Evolutionary conservation across 164 flowering plant species (phyloP).

Genomic region (Stephania yunnanensis): DNA sequence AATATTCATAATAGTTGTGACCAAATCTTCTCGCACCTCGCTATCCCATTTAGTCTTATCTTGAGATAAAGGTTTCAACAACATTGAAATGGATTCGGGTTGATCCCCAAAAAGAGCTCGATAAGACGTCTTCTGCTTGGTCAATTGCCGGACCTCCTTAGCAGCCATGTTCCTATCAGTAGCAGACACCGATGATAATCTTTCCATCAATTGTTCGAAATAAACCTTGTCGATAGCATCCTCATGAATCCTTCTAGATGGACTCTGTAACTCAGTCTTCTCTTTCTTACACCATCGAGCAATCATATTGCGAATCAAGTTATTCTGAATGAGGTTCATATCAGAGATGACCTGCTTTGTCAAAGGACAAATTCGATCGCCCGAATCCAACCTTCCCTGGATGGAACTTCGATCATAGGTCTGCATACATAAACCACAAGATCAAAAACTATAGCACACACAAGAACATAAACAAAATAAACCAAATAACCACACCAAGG

Average conservation of each 20-base stretch:
- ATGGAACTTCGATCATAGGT: constrained; percentile 66
- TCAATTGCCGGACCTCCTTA: constrained; percentile 61
- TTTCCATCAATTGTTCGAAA: constrained; percentile 39
- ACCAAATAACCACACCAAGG: too few species aligned
- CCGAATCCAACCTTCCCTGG: constrained; percentile 58
- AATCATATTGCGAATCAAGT: constrained; percentile 50
- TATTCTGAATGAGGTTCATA: constrained; percentile 57
- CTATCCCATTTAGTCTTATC: constrained; percentile 21
- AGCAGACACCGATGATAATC: constrained; percentile 33
- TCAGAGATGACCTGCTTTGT: constrained; percentile 68
- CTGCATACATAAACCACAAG: constrained; percentile 31
- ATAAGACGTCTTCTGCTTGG: constrained; percentile 56
- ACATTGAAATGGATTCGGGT: constrained; percentile 39
- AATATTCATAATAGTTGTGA: constrained; percentile 70
- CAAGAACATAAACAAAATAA: not conserved
- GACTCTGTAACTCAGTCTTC: constrained; percentile 33
- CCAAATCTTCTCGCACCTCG: constrained; percentile 72
- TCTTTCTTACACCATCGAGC: constrained; percentile 54
- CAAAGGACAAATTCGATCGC: constrained; percentile 58
- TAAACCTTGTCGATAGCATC: constrained; percentile 36
- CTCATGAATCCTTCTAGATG: constrained; percentile 20
- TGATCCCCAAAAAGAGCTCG: constrained; percentile 66
- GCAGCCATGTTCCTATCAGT: constrained; percentile 61
- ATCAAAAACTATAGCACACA: not conserved
- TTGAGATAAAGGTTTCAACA: constrained; percentile 46